Conservation (phyloP, 2,329 filamentous ascomycete genomes). For the Monascus ruber region DNA sequence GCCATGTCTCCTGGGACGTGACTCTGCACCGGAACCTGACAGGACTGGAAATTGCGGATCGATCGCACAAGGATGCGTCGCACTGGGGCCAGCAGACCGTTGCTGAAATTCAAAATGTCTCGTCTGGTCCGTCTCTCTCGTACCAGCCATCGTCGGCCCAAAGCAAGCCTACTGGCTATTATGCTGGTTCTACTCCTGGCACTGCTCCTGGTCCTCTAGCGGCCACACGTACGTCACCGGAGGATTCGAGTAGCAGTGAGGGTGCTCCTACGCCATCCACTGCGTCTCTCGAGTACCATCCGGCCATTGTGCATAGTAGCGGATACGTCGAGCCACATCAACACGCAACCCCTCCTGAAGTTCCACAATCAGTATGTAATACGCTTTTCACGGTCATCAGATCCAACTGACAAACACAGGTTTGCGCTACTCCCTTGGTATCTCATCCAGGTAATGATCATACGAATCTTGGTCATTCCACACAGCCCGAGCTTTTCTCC, state of each 20-base stretch:
- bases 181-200: slow-evolving; percentile 20
- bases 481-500: slow-evolving; percentile 17
- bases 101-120: slow-evolving; percentile 29
- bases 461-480: slow-evolving; percentile 15
- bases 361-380: slow-evolving; percentile 12
- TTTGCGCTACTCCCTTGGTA: slow-evolving; percentile 18
- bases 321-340: slow-evolving; percentile 36
- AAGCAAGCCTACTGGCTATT: slow-evolving; percentile 17
- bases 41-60: slow-evolving; percentile 31
- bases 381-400: too few species aligned
- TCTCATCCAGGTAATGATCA: slow-evolving; percentile 20
- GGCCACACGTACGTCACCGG: slow-evolving; percentile 32
- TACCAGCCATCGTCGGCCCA: slow-evolving; percentile 17
- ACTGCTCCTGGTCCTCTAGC: slow-evolving; percentile 15
- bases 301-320: slow-evolving; percentile 38
- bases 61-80: slow-evolving; percentile 24
- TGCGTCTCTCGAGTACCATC: slow-evolving; percentile 37
- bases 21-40: slow-evolving; percentile 34
- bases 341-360: slow-evolving; percentile 22
- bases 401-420: slow-evolving; percentile 15
- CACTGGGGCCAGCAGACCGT: slow-evolving; percentile 36
- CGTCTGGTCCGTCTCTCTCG: slow-evolving; percentile 22
- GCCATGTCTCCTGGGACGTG: slow-evolving; percentile 40
- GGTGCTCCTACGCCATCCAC: slow-evolving; percentile 38
- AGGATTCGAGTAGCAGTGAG: slow-evolving; percentile 39